Base-by-base conservation (phyloP, 2,329 filamentous ascomycete species). In the Pseudocercospora ulei region DNA sequence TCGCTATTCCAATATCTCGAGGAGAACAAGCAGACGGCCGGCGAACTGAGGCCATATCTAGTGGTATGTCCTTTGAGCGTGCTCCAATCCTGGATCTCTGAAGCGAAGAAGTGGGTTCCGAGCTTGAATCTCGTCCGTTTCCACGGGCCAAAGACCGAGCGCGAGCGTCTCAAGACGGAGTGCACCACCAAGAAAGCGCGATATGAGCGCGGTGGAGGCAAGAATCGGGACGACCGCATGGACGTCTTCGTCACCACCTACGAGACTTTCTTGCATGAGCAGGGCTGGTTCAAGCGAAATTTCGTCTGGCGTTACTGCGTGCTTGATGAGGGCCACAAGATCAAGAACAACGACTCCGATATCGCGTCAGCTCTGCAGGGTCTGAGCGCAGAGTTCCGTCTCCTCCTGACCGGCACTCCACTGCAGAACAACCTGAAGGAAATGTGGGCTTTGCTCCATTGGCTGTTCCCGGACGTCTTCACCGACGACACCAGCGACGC, bases 391-490 rank as follows among this genome's bases (percentile, higher is more conserved):
- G 67, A 72, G 31, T 66, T 64, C 40, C 66, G 69, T 5, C 54
- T 73, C 5, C 64, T 73, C 1, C 51, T 73, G 3, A 72, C 69
- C 0, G 70, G 65, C 2, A 77, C 73, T 0, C 73, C 73, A 0
- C 59, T 76, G 0, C 73, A 76, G 43, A 77, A 76, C 43, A 71
- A 77, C 38, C 56, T 77, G 0, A 57, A 61, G 1, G 73, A 76
- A 50, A 61, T 75, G 43, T 76, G 73, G 73, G 67, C 70, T 0
- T 56, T 76, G 1, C 57, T 76, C 0, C 68, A 72, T 34, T 76
- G 70, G 69, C 60, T 76, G 0, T 72, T 71, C 26, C 72, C 72
- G 0, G 69, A 75, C n/a, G 65, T 77, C 1, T 77, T 77, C 51
- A 61, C 62, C 0, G 54, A 60, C 1, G 67, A 68, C 19, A 75